Conservation (phyloP, 1,284 basidiomycete species). For the Cryptococcus sp. region DNA sequence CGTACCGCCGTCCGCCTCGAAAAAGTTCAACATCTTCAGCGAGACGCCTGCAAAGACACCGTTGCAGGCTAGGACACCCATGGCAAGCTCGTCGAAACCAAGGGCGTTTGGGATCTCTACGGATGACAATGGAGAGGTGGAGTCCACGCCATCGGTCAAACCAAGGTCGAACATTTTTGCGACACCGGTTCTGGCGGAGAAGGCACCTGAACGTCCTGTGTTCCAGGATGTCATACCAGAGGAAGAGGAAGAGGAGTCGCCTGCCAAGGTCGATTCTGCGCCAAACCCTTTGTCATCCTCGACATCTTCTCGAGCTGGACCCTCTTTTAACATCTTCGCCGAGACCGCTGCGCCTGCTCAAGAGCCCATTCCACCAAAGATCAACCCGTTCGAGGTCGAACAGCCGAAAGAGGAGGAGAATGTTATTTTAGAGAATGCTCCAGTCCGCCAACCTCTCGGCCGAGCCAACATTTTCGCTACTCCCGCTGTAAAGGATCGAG, state of each 20-base stretch:
- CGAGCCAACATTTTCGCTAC: neutral
- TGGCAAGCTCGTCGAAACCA: slow-evolving; percentile 22
- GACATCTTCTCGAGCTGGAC: too few species aligned
- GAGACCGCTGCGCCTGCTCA: too few species aligned
- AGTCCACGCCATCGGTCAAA: slow-evolving; percentile 12
- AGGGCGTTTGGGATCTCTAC: slow-evolving; percentile 34
- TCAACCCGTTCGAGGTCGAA: too few species aligned
- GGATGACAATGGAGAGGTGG: slow-evolving; percentile 22
- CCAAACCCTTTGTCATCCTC: too few species aligned
- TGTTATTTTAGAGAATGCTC: neutral
- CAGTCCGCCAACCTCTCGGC: neutral
- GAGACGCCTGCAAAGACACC: slow-evolving; percentile 41
- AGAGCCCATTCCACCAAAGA: too few species aligned
- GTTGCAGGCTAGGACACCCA: slow-evolving; percentile 21
- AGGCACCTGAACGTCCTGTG: slow-evolving; percentile 10
- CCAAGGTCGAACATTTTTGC: slow-evolving; percentile 26
- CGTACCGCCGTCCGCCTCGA: slow-evolving; percentile 19
- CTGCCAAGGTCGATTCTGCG: too few species aligned
- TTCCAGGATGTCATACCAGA: neutral
- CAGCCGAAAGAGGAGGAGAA: slow-evolving; percentile 10
- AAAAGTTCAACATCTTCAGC: slow-evolving; percentile 38
- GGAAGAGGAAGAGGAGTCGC: neutral
- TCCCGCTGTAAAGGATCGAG: neutral
- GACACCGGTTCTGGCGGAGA: slow-evolving; percentile 21
- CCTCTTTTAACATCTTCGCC: too few species aligned